A percentile compares a stretch with the other conserved stretches of the same genome.
Evolutionary conservation across 2,329 filamentous ascomycete genomes (phyloP).

Genomic region (Ophiocordyceps camponoti-rufipedis): DNA sequence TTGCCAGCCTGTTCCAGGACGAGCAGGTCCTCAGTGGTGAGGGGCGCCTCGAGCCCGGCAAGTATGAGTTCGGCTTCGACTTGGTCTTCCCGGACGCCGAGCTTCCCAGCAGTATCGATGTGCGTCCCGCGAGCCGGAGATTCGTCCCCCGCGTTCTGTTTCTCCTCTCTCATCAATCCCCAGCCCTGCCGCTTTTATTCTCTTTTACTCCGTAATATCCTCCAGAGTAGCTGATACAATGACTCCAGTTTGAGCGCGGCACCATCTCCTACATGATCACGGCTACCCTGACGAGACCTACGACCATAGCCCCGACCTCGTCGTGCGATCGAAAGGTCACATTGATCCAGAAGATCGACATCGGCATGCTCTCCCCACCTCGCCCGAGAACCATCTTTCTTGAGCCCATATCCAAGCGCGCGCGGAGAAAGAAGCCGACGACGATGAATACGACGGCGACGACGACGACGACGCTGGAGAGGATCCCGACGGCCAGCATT

Average conservation of each 20-base stretch:
- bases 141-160: neutral
- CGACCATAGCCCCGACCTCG: constrained; percentile 62
- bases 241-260: constrained; percentile 71
- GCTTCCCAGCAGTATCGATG: constrained; percentile 85
- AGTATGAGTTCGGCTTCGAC: constrained; percentile 66
- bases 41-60: constrained; percentile 53
- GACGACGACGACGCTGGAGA: constrained; percentile 25
- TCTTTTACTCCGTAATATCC: neutral
- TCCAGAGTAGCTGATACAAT: constrained; percentile 2
- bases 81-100: constrained; percentile 49
- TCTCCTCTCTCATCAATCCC: no score
- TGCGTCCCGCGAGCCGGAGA: constrained; percentile 26
- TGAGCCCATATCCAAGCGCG: constrained; percentile 62
- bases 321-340: constrained; percentile 68
- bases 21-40: constrained; percentile 66
- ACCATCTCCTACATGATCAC: constrained; percentile 85
- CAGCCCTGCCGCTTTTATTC: neutral
- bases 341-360: constrained; percentile 67
- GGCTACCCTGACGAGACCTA: constrained; percentile 76
- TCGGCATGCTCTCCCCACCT: constrained; percentile 55
- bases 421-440: constrained; percentile 34
- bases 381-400: constrained; percentile 71
- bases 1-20: constrained; percentile 68
- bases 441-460: no score
- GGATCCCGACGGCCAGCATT: constrained; percentile 19